Percentiles rank a stretch among this genome's conserved stretches.
Evolutionary conservation across 106 monocot species (phyloP).

Genomic region (Allium sativum): DNA sequence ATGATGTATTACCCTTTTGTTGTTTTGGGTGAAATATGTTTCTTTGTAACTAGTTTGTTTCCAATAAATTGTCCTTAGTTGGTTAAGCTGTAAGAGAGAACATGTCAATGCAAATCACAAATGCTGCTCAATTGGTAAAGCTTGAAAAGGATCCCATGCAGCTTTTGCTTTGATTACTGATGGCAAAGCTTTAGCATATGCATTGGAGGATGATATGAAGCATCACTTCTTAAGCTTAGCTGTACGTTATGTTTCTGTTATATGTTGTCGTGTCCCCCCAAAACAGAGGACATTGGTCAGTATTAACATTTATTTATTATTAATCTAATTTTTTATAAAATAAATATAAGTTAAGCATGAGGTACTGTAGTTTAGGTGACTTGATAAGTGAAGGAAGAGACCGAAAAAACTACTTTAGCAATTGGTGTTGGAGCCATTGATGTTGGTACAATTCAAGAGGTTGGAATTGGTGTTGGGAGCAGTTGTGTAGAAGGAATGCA

Average conservation of each 20-base stretch:
- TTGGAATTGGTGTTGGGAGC: slow-evolving; percentile 85
- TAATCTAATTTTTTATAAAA: no score
- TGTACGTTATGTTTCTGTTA: slow-evolving; percentile 68
- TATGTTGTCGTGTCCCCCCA: slow-evolving; percentile 86
- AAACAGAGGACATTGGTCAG: slow-evolving; percentile 83
- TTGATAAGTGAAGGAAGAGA: slow-evolving; percentile 71
- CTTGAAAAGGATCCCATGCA: slow-evolving; percentile 83
- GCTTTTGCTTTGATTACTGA: slow-evolving; percentile 92
- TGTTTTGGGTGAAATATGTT: slow-evolving; percentile 14
- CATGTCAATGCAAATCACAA: slow-evolving; percentile 61
- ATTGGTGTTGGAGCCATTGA: slow-evolving; percentile 95
- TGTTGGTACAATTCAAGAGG: slow-evolving; percentile 96
- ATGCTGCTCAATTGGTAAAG: slow-evolving; percentile 65
- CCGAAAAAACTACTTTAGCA: slow-evolving; percentile 67
- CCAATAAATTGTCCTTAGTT: slow-evolving; percentile 16
- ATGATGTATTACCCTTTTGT: neutral
- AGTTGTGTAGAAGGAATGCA: slow-evolving; percentile 95
- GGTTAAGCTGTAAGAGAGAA: slow-evolving; percentile 56
- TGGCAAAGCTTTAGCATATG: slow-evolving; percentile 72
- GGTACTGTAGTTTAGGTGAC: slow-evolving; percentile 40
- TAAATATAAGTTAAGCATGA: no score
- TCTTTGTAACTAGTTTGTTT: slow-evolving; percentile 16
- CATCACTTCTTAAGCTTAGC: slow-evolving; percentile 65
- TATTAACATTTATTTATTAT: neutral
- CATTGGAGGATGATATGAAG: slow-evolving; percentile 83